phyloP scores from a whole-genome alignment of 805 yeast genomes.

The Sugiyamaella chiloensis region DNA sequence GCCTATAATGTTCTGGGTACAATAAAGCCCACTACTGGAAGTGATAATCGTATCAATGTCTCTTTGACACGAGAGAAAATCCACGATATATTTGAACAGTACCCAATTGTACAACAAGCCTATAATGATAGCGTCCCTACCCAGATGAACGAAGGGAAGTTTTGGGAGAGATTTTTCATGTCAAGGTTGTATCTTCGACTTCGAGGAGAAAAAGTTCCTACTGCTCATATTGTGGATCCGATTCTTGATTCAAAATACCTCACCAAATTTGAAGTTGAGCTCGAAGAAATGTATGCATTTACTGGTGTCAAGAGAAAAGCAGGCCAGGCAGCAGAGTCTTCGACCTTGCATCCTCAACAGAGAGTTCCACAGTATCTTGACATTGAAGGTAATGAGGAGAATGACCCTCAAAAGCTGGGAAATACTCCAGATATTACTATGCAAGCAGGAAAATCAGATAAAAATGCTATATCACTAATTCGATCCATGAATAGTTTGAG shows the following conservation, averaged over 20 bases:
- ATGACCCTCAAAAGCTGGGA: constrained; percentile 72
- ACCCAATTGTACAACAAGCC: constrained; percentile 86
- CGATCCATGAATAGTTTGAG: constrained; percentile 87
- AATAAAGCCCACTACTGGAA: constrained; percentile 87
- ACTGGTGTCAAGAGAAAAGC: constrained; percentile 3
- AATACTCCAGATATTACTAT: constrained; percentile 87
- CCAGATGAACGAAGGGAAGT: constrained; percentile 80
- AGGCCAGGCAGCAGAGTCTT: no score
- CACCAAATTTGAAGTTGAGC: constrained; percentile 60
- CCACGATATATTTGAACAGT: constrained; percentile 83
- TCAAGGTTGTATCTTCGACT: constrained; percentile 83
- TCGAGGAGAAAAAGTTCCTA: constrained; percentile 80
- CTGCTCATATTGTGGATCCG: constrained; percentile 77
- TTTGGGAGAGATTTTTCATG: constrained; percentile 94
- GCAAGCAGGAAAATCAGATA: constrained; percentile 56
- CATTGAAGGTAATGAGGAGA: constrained; percentile 74
- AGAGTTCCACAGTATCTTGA: constrained; percentile 69
- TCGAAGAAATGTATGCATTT: not conserved
- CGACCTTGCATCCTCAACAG: constrained; percentile 27
- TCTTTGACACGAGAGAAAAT: constrained; percentile 88
- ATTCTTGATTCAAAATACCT: constrained; percentile 75
- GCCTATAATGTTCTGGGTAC: constrained; percentile 93
- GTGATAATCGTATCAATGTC: constrained; percentile 91
- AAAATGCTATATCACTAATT: constrained; percentile 71
- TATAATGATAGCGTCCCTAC: constrained; percentile 84